Evolutionary conservation across 164 flowering plant genomes (phyloP).

Genomic region (Berberis vulgaris): DNA sequence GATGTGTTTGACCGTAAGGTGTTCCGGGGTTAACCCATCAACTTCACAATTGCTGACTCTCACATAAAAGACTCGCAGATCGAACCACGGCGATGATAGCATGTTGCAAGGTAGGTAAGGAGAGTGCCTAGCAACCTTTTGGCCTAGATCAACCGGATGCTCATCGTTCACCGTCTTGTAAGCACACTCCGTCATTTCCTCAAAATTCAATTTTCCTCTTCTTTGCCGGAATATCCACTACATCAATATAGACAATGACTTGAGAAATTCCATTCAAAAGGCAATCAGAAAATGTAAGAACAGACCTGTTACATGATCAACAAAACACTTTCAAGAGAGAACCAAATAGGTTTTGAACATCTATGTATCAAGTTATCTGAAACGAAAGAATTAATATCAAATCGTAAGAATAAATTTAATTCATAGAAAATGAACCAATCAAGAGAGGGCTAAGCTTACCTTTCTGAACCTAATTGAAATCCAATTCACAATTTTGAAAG

Average conservation of each 20-base stretch:
- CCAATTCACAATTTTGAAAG: no score
- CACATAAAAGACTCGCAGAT: slow-evolving; percentile 76
- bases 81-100: slow-evolving; percentile 53
- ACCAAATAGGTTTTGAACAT: not conserved
- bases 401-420: no score
- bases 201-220: slow-evolving; percentile 3
- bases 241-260: slow-evolving; percentile 10
- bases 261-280: slow-evolving; percentile 9
- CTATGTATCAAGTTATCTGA: no score
- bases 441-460: no score
- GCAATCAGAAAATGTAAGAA: slow-evolving; percentile 7
- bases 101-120: slow-evolving; percentile 23
- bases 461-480: no score
- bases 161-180: slow-evolving; percentile 23
- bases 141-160: slow-evolving; percentile 26
- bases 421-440: no score
- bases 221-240: slow-evolving; percentile 19
- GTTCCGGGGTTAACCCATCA: slow-evolving; percentile 61
- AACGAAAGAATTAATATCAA: no score
- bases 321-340: not conserved
- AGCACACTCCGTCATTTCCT: slow-evolving; percentile 30
- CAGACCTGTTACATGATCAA: slow-evolving; percentile 17
- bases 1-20: slow-evolving; percentile 60
- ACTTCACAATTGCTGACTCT: slow-evolving; percentile 60
- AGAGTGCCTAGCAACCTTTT: slow-evolving; percentile 16